Evolutionary conservation across 208 protist species (phyloP).

Genomic region (Trypanosoma vivax): DNA sequence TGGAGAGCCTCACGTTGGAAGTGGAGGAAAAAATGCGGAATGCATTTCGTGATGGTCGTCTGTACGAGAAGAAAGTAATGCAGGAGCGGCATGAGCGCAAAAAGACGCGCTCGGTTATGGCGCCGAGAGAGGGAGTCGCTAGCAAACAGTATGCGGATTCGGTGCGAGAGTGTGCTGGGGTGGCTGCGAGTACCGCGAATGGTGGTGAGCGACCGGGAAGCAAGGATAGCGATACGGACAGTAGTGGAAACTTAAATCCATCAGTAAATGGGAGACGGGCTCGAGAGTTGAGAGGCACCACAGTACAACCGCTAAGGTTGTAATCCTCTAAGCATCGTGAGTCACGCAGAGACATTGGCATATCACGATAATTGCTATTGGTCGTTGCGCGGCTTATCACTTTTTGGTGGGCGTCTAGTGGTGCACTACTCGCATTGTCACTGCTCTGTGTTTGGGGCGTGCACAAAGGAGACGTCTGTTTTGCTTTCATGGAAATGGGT

Average conservation of each 20-base stretch:
- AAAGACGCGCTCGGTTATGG: neutral
- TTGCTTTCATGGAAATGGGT: too few relatives aligned
- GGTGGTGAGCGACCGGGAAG: neutral
- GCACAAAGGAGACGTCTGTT: too few relatives aligned
- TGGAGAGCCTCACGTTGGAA: slow-evolving; percentile 54
- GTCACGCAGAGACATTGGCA: too few relatives aligned
- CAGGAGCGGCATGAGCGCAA: slow-evolving; percentile 23
- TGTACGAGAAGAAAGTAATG: slow-evolving; percentile 25
- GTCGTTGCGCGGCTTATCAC: too few relatives aligned
- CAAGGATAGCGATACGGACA: neutral
- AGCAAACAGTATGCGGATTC: too few relatives aligned
- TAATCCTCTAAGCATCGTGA: too few relatives aligned
- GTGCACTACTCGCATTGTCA: too few relatives aligned
- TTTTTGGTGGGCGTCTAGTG: too few relatives aligned
- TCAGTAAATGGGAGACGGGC: neutral
- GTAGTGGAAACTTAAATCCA: neutral
- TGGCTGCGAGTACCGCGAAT: neutral
- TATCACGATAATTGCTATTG: too few relatives aligned
- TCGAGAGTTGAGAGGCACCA: too few relatives aligned
- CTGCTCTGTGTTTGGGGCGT: too few relatives aligned
- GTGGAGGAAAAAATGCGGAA: slow-evolving; percentile 65
- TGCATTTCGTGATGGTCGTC: slow-evolving; percentile 64
- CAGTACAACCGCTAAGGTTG: too few relatives aligned
- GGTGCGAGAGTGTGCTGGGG: neutral
- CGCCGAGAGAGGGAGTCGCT: neutral